phyloP scores from a whole-genome alignment of 1,284 basidiomycete species.

The Trametes polyzona region DNA sequence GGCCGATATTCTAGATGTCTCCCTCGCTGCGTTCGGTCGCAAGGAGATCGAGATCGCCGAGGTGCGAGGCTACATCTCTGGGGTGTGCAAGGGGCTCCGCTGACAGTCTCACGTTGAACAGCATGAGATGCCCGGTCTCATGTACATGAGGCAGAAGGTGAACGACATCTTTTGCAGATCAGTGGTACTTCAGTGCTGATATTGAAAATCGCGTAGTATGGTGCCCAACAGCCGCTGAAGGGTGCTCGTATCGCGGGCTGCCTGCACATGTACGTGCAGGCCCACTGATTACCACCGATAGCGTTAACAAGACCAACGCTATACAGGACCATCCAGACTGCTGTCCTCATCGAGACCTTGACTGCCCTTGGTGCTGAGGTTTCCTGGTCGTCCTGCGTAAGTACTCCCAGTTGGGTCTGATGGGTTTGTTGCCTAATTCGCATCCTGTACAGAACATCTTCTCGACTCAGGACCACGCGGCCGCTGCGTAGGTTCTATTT shows the following conservation, averaged over 20 bases:
- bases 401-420: conserved; percentile 33
- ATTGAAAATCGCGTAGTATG: conserved; percentile 60
- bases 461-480: conserved; percentile 99
- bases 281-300: not conserved
- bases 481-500: conserved; percentile 79
- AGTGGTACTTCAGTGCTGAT: conserved; percentile 2
- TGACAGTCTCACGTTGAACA: conserved; percentile 37
- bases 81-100: not conserved
- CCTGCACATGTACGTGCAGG: conserved; percentile 82
- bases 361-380: conserved; percentile 96
- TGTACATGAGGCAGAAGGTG: conserved; percentile 90
- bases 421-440: too few species aligned
- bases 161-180: conserved; percentile 6
- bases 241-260: conserved; percentile 98
- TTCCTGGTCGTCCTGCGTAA: conserved; percentile 97
- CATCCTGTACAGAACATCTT: conserved; percentile 90
- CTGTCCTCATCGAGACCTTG: conserved; percentile 96
- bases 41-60: conserved; percentile 99
- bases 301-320: not conserved
- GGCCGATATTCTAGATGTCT: conserved; percentile 79
- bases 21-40: conserved; percentile 95
- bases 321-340: conserved; percentile 90
- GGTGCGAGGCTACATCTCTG: conserved; percentile 37
- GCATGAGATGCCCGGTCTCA: conserved; percentile 94
- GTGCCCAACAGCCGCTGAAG: conserved; percentile 83